A percentile compares a stretch with the other conserved stretches of the same genome.
phyloP scores from a whole-genome alignment of 208 protist species.

The Phytomonas sp. region DNA sequence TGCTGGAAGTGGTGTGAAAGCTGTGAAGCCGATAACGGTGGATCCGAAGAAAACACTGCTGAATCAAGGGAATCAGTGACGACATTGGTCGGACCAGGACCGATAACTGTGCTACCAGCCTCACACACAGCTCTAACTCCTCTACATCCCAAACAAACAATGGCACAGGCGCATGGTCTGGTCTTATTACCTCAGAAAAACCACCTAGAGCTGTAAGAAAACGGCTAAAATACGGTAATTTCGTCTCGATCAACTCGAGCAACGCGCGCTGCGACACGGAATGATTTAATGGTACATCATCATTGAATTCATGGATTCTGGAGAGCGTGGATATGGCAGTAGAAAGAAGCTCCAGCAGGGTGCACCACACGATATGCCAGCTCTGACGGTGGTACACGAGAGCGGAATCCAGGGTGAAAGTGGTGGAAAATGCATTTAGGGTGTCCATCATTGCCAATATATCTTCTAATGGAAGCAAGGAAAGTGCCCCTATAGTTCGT shows the following conservation, averaged over 20 bases:
- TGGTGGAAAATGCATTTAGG: not conserved
- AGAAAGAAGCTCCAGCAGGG: constrained; percentile 27
- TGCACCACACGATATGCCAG: constrained; percentile 54
- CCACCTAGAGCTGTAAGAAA: constrained; percentile 41
- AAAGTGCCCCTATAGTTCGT: not conserved
- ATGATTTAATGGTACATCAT: constrained; percentile 12
- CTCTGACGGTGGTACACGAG: constrained; percentile 20
- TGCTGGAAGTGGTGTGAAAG: not conserved
- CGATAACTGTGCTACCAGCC: constrained; percentile 27
- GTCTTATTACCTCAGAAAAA: constrained; percentile 18
- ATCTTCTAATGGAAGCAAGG: not conserved
- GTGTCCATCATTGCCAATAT: not conserved
- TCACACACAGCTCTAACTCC: constrained; percentile 42
- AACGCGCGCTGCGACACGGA: constrained; percentile 11
- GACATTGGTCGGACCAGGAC: constrained; percentile 24
- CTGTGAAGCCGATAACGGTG: not conserved
- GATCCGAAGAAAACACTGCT: constrained; percentile 31
- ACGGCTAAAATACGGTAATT: constrained; percentile 29
- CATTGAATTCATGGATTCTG: not conserved
- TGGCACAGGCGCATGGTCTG: constrained; percentile 6
- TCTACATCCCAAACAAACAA: constrained; percentile 50
- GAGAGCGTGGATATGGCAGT: not conserved
- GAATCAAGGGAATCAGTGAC: constrained; percentile 30
- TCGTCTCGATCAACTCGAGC: constrained; percentile 26
- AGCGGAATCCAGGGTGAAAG: not conserved